phyloP scores from a whole-genome alignment of 495 filamentous ascomycete species.

The Hyaloscypha bicolor region DNA sequence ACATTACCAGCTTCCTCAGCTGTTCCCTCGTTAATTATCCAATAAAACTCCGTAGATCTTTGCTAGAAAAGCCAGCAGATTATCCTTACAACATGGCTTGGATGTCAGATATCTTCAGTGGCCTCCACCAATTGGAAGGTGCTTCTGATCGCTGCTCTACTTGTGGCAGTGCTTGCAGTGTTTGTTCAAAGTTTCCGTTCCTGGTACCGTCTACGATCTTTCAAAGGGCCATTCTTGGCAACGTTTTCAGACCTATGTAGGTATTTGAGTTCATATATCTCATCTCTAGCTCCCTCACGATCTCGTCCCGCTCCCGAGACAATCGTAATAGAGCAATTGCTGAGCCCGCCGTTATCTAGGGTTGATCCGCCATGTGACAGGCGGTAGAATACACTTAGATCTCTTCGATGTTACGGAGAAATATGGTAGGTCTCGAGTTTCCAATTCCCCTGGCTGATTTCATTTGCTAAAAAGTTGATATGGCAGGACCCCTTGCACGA shows the following conservation, averaged over 20 bases:
- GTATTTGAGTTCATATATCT: too few relatives aligned
- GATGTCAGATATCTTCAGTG: too few relatives aligned
- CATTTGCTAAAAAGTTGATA: background rate
- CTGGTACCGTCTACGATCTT: background rate
- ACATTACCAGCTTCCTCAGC: too few relatives aligned
- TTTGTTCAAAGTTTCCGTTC: background rate
- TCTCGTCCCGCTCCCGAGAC: too few relatives aligned
- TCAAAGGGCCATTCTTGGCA: background rate
- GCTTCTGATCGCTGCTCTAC: background rate
- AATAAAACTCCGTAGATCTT: too few relatives aligned
- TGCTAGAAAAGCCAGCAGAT: too few relatives aligned
- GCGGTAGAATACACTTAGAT: background rate
- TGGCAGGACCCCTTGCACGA: background rate
- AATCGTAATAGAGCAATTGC: too few relatives aligned
- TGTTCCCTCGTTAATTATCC: too few relatives aligned
- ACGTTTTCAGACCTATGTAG: background rate
- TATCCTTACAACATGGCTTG: too few relatives aligned
- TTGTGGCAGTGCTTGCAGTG: background rate
- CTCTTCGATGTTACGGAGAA: background rate
- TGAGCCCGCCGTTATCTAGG: background rate
- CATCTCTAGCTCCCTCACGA: too few relatives aligned
- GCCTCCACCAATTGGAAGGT: too few relatives aligned
- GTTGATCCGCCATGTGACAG: conserved; percentile 19
- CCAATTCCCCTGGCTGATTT: background rate
- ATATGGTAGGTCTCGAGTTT: background rate